These are phyloP conservation scores for Middelhovenomyces tepae DNA, from an alignment of 805 yeast species.

Conservation along the genomic window DNA sequence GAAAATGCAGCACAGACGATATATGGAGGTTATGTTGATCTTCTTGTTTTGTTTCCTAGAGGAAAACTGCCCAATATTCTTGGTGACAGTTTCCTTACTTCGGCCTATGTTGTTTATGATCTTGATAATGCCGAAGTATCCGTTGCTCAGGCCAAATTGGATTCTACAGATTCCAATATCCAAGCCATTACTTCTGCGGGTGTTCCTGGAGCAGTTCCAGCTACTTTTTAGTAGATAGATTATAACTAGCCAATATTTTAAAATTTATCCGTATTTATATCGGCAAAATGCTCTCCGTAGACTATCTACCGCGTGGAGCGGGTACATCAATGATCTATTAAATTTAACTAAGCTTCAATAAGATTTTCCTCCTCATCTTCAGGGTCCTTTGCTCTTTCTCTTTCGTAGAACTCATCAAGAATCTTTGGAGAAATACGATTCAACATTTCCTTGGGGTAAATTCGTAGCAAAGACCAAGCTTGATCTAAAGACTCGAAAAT, in stretches of 20 bases:
- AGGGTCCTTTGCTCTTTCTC: slow-evolving; percentile 60
- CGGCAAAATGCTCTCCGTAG: too few species aligned
- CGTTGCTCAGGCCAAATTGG: slow-evolving; percentile 39
- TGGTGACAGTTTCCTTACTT: slow-evolving; percentile 59
- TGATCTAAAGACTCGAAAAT: slow-evolving; percentile 92
- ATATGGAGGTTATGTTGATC: slow-evolving; percentile 2
- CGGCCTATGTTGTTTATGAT: slow-evolving; percentile 63
- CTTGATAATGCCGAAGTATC: slow-evolving; percentile 48
- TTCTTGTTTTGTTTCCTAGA: neutral
- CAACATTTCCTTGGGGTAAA: slow-evolving; percentile 97
- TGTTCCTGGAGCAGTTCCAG: neutral
- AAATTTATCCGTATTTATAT: too few species aligned
- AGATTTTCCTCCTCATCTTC: slow-evolving; percentile 38
- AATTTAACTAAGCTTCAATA: slow-evolving; percentile 29
- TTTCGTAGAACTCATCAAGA: slow-evolving; percentile 88
- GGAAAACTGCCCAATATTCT: slow-evolving; percentile 22
- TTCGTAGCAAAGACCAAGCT: slow-evolving; percentile 97
- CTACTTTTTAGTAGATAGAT: neutral
- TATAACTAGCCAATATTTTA: too few species aligned
- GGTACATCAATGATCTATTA: neutral
- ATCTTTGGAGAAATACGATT: slow-evolving; percentile 98
- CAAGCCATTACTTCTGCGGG: slow-evolving; percentile 18
- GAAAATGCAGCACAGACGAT: too few species aligned
- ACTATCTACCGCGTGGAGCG: too few species aligned
- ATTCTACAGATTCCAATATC: slow-evolving; percentile 20